These are phyloP conservation scores for Lentinula boryana DNA, from an alignment of 768 basidiomycete genomes.

Conservation along the genomic window DNA sequence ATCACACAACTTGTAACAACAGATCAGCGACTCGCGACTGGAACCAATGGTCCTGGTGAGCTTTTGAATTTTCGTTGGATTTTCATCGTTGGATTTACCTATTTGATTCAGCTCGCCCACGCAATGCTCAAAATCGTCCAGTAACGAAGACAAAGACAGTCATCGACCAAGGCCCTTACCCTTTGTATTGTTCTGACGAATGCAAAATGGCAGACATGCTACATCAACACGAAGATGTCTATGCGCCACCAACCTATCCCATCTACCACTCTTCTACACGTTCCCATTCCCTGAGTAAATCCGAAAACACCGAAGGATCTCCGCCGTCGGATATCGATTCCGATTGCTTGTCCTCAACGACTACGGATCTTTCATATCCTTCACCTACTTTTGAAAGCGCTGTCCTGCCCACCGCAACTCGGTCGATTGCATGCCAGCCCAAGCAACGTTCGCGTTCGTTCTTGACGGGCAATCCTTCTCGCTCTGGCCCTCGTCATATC, in stretches of 20 bases:
- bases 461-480: slow-evolving; percentile 11
- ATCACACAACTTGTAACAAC: slow-evolving; percentile 32
- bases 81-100: slow-evolving; percentile 13
- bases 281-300: slow-evolving; percentile 22
- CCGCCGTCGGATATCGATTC: slow-evolving; percentile 28
- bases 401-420: background rate
- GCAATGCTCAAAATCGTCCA: slow-evolving; percentile 17
- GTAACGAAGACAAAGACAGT: slow-evolving; percentile 49
- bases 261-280: slow-evolving; percentile 21
- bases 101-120: slow-evolving; percentile 17
- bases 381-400: slow-evolving; percentile 8
- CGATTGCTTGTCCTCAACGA: slow-evolving; percentile 4
- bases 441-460: slow-evolving; percentile 5
- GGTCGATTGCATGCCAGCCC: background rate
- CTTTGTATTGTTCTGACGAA: slow-evolving; percentile 80
- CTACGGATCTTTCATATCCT: slow-evolving; percentile 4
- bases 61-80: slow-evolving; percentile 16
- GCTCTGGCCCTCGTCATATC: slow-evolving; percentile 32
- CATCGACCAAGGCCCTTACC: slow-evolving; percentile 77
- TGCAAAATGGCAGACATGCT: slow-evolving; percentile 56
- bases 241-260: slow-evolving; percentile 40
- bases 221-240: slow-evolving; percentile 27
- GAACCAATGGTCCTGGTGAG: slow-evolving; percentile 27
- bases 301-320: slow-evolving; percentile 33
- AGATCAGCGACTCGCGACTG: slow-evolving; percentile 20